Conservation (phyloP, 1,284 basidiomycete species). For the Trichosporon coremiiforme region DNA sequence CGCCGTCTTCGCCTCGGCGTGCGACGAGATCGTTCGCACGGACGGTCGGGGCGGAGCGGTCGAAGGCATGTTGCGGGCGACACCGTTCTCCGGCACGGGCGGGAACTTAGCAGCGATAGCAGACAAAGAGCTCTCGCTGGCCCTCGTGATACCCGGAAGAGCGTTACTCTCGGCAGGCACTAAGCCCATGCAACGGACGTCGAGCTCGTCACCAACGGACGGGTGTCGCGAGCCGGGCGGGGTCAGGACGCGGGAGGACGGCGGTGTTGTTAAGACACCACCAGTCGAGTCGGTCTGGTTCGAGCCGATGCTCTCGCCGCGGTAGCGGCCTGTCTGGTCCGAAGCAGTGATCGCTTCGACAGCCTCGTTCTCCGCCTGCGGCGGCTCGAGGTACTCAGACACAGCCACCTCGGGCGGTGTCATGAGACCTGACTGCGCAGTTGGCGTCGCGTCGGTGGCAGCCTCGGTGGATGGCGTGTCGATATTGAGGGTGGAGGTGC, state of each 20-base stretch:
- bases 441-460: neutral
- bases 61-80: constrained; percentile 21
- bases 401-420: neutral
- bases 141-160: neutral
- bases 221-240: constrained; percentile 19
- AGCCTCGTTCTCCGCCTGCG: neutral
- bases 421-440: constrained; percentile 1
- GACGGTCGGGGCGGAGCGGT: constrained; percentile 25
- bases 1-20: constrained; percentile 52
- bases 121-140: constrained; percentile 22
- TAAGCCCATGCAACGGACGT: constrained; percentile 35
- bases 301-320: constrained; percentile 42
- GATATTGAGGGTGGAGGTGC: neutral
- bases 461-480: constrained; percentile 7
- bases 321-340: constrained; percentile 24
- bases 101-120: constrained; percentile 40
- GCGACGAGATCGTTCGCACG: constrained; percentile 40
- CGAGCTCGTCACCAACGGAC: neutral
- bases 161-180: constrained; percentile 27
- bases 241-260: constrained; percentile 21
- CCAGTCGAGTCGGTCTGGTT: constrained; percentile 35
- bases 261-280: constrained; percentile 23
- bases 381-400: neutral
- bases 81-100: constrained; percentile 48
- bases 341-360: neutral